phyloP scores from a whole-genome alignment of 495 filamentous ascomycete genomes.

The Cryomyces minteri region DNA sequence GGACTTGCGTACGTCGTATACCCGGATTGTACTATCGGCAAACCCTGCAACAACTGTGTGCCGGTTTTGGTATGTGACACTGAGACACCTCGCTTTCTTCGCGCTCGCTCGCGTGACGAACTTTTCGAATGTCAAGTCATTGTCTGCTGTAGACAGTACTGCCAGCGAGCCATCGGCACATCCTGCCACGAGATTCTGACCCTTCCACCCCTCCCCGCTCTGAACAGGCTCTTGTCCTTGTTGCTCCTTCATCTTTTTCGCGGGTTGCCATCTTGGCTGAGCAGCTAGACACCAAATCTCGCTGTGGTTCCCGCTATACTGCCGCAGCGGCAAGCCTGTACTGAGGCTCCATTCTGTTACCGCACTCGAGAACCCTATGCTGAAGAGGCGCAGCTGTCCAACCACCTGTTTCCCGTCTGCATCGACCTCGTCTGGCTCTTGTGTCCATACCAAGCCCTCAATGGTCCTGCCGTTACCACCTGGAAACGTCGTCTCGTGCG shows the following conservation, averaged over 20 bases:
- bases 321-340: conserved; percentile 51
- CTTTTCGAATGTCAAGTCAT: conserved; percentile 52
- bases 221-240: conserved; percentile 18
- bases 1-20: conserved; percentile 73
- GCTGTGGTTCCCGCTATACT: conserved; percentile 82
- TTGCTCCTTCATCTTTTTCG: conserved; percentile 15
- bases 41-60: conserved; percentile 75
- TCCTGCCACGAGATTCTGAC: conserved; percentile 69
- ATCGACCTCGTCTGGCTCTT: conserved; percentile 55
- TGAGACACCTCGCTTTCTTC: conserved; percentile 72
- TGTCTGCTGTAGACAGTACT: conserved; percentile 66
- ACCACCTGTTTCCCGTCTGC: conserved; percentile 37
- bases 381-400: conserved; percentile 77
- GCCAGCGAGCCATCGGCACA: conserved; percentile 85
- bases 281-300: conserved; percentile 92
- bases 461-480: conserved; percentile 78
- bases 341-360: conserved; percentile 91
- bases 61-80: conserved; percentile 71
- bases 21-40: conserved; percentile 76
- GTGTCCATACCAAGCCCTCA: conserved; percentile 85
- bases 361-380: conserved; percentile 80
- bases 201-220: conserved; percentile 17
- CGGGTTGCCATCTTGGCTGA: conserved; percentile 45
- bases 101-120: conserved; percentile 52
- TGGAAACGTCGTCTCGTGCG: conserved; percentile 68